A percentile compares a stretch with the other conserved stretches of the same genome.
Conservation (phyloP, 257 asterid species). For the Solanum piurae region DNA sequence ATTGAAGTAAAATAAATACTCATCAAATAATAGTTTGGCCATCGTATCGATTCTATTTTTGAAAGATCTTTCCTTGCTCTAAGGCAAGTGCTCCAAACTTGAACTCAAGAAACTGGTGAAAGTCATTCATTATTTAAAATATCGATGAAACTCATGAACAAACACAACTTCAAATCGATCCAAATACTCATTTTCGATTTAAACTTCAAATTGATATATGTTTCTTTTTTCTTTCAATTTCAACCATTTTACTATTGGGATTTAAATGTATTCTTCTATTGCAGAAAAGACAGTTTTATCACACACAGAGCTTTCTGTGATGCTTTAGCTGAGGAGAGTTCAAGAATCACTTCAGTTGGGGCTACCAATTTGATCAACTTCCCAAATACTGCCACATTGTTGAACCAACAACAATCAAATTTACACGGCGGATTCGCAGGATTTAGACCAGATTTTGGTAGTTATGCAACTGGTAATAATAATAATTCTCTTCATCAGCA, state of each 20-base stretch:
- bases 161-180: not conserved
- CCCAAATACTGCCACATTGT: not conserved
- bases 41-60: not conserved
- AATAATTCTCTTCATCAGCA: not conserved
- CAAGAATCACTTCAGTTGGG: constrained; percentile 37
- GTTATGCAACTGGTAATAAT: constrained; percentile 8
- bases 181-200: not conserved
- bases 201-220: not conserved
- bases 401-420: constrained; percentile 22
- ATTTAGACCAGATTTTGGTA: constrained; percentile 17
- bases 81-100: not conserved
- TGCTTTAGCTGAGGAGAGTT: constrained; percentile 67
- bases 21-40: not conserved
- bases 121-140: too few relatives aligned
- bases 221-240: not conserved
- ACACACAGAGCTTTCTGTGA: constrained; percentile 94
- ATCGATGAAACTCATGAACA: not conserved
- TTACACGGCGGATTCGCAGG: constrained; percentile 13
- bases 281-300: constrained; percentile 81
- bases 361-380: constrained; percentile 33
- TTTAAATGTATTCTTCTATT: not conserved
- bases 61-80: not conserved
- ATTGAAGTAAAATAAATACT: not conserved
- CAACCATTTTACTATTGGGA: not conserved
- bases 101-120: not conserved